Conservation (phyloP, 768 basidiomycete genomes). For the Tephrocybe rancida region DNA sequence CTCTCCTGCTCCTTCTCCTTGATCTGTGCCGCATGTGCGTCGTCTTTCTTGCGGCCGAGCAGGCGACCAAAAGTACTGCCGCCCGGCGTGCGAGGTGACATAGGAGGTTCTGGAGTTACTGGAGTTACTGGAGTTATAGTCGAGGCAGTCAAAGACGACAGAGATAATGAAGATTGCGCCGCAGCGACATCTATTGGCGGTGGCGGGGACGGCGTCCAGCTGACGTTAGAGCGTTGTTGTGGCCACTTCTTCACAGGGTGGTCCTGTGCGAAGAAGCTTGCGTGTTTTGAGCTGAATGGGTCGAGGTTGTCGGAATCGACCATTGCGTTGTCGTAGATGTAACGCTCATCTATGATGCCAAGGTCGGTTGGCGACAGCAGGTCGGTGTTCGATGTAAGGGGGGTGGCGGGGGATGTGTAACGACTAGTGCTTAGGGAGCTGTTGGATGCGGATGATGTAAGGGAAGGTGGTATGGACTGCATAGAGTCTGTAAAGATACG, state of each 20-base stretch:
- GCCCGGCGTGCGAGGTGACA: slow-evolving; percentile 16
- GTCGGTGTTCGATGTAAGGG: slow-evolving; percentile 30
- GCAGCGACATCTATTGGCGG: neutral
- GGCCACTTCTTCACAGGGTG: slow-evolving; percentile 25
- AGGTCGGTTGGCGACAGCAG: slow-evolving; percentile 22
- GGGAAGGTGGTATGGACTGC: slow-evolving; percentile 35
- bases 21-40: neutral
- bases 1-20: slow-evolving; percentile 17
- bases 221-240: slow-evolving; percentile 26
- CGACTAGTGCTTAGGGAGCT: slow-evolving; percentile 33
- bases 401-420: slow-evolving; percentile 30
- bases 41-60: slow-evolving; percentile 20
- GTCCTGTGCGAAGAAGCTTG: slow-evolving; percentile 10
- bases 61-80: slow-evolving; percentile 24
- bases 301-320: slow-evolving; percentile 4
- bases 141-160: neutral
- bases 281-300: slow-evolving; percentile 11
- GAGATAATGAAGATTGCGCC: neutral
- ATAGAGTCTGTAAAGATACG: slow-evolving; percentile 20
- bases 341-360: slow-evolving; percentile 41
- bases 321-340: slow-evolving; percentile 1
- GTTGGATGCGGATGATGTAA: slow-evolving; percentile 42
- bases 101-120: too few species aligned
- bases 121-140: neutral
- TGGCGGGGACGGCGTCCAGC: slow-evolving; percentile 13